Conservation (phyloP, 768 basidiomycete species). For the Serendipita sp. region DNA sequence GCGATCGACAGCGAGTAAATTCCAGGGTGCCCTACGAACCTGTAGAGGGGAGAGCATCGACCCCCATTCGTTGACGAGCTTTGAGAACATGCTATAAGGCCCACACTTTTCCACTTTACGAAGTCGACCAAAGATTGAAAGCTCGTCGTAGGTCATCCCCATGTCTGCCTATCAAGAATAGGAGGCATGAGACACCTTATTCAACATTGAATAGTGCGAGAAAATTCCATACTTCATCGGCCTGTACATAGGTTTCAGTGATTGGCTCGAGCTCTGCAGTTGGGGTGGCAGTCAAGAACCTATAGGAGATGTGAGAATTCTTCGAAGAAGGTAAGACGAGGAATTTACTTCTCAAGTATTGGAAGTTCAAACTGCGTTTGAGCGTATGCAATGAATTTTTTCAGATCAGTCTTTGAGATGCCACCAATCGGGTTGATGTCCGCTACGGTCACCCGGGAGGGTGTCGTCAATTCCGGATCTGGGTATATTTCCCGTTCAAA, state of each 20-base stretch:
- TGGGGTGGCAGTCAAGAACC: conserved; percentile 81
- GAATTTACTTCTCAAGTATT: conserved; percentile 49
- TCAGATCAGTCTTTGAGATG: conserved; percentile 94
- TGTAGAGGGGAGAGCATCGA: conserved; percentile 63
- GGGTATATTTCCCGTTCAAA: neutral
- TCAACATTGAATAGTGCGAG: neutral
- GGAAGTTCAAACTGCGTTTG: conserved; percentile 66
- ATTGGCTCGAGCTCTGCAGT: conserved; percentile 96
- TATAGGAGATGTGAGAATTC: conserved; percentile 18
- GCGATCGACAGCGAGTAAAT: neutral
- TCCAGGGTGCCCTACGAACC: conserved; percentile 25
- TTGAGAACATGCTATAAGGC: conserved; percentile 94
- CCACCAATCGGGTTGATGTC: conserved; percentile 98
- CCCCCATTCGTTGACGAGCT: conserved; percentile 90
- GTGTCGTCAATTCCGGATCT: neutral
- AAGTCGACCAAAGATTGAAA: conserved; percentile 82
- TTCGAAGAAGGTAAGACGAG: neutral
- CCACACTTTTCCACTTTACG: conserved; percentile 96
- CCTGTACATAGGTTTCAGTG: conserved; percentile 83
- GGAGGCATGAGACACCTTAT: neutral
- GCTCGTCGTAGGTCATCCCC: conserved; percentile 98
- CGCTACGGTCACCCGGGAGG: conserved; percentile 28
- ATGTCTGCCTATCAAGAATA: conserved; percentile 56
- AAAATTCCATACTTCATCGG: conserved; percentile 57
- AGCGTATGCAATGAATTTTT: conserved; percentile 85